These are phyloP conservation scores for Aspergillus melleus DNA, from an alignment of 2,329 filamentous ascomycete genomes.

Conservation along the genomic window DNA sequence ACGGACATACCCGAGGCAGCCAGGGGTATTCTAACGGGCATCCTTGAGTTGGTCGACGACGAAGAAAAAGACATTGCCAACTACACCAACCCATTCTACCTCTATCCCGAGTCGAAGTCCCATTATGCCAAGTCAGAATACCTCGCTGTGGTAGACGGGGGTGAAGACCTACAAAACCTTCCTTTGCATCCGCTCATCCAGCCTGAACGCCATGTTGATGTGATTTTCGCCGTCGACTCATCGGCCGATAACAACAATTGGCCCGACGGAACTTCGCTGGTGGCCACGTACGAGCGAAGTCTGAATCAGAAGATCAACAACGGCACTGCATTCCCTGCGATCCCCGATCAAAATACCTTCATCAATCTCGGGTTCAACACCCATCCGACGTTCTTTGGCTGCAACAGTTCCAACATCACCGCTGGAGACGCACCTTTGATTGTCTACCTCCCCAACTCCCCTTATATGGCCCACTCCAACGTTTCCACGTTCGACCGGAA, in stretches of 20 bases:
- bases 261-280: conserved; percentile 73
- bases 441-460: conserved; percentile 82
- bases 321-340: conserved; percentile 65
- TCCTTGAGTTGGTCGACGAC: conserved; percentile 57
- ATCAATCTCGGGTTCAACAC: conserved; percentile 71
- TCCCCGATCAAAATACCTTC: conserved; percentile 72
- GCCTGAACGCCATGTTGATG: conserved; percentile 65
- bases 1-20: conserved; percentile 50
- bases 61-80: conserved; percentile 69
- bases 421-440: conserved; percentile 59
- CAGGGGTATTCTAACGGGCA: conserved; percentile 47
- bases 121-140: conserved; percentile 51
- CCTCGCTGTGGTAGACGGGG: conserved; percentile 72
- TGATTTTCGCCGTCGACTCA: conserved; percentile 75
- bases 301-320: conserved; percentile 56
- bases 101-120: conserved; percentile 62
- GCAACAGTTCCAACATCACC: conserved; percentile 64
- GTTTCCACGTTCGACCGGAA: conserved; percentile 69
- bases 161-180: conserved; percentile 72
- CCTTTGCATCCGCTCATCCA: conserved; percentile 73
- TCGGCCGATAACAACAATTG: conserved; percentile 68
- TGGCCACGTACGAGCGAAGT: conserved; percentile 69
- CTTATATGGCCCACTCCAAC: conserved; percentile 74
- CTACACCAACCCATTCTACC: conserved; percentile 71
- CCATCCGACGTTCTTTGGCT: conserved; percentile 75